A percentile compares a stretch with the other conserved stretches of the same genome.
Evolutionary conservation across 139 green algal species (phyloP).

Genomic region (Picochlorum costavermella): DNA sequence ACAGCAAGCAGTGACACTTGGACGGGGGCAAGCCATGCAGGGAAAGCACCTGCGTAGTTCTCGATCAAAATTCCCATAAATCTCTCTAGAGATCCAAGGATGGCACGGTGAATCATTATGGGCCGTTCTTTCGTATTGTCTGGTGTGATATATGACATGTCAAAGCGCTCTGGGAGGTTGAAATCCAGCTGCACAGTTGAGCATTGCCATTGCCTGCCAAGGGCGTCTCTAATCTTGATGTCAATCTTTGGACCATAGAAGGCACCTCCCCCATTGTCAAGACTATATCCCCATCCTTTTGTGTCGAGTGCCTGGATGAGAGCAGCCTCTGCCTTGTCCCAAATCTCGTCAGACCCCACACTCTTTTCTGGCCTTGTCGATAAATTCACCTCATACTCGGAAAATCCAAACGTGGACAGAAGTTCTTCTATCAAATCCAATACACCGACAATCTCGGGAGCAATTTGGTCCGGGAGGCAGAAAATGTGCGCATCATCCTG

Average conservation of each 20-base stretch:
- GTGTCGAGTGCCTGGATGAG: slow-evolving; percentile 64
- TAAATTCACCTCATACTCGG: slow-evolving; percentile 78
- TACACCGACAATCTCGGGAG: slow-evolving; percentile 72
- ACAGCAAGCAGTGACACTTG: slow-evolving; percentile 79
- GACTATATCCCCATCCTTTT: slow-evolving; percentile 65
- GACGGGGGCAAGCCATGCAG: slow-evolving; percentile 84
- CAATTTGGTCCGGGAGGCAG: slow-evolving; percentile 87
- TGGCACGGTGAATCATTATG: slow-evolving; percentile 98
- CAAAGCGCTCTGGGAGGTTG: slow-evolving; percentile 93
- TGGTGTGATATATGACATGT: slow-evolving; percentile 78
- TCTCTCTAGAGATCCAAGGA: slow-evolving; percentile 82
- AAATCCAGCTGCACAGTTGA: slow-evolving; percentile 95
- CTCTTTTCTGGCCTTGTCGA: slow-evolving; percentile 89
- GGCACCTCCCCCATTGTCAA: slow-evolving; percentile 81
- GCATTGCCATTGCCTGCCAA: slow-evolving; percentile 97
- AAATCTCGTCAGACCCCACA: slow-evolving; percentile 85
- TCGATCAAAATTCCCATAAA: slow-evolving; percentile 98
- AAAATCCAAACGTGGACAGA: slow-evolving; percentile 87
- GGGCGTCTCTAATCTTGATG: slow-evolving; percentile 81
- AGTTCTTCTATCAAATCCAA: slow-evolving; percentile 82
- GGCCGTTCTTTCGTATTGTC: slow-evolving; percentile 61
- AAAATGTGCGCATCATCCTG: slow-evolving; percentile 99
- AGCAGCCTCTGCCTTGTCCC: slow-evolving; percentile 67
- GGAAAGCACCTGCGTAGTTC: slow-evolving; percentile 90
- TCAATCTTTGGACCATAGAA: slow-evolving; percentile 99